These are phyloP conservation scores for Collybiopsis luxurians DNA, from an alignment of 768 basidiomycete genomes.

Conservation along the genomic window DNA sequence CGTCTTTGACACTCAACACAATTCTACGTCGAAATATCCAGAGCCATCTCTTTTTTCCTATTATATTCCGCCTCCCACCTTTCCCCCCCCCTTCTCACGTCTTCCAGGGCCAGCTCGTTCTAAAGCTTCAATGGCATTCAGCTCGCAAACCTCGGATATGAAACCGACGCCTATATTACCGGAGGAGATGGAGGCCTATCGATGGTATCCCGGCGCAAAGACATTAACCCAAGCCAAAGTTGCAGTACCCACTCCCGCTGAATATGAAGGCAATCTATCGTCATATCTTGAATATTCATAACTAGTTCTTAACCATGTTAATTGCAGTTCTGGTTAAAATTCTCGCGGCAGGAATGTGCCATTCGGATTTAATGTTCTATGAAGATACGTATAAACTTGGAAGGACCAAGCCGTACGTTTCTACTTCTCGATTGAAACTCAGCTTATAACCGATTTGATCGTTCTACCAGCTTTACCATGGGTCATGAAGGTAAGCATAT, in stretches of 20 bases:
- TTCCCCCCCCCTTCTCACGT: too few relatives aligned
- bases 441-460: not conserved
- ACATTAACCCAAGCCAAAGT: not conserved
- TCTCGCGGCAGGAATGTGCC: conserved; percentile 2
- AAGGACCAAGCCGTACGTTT: not conserved
- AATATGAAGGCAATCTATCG: not conserved
- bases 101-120: too few relatives aligned
- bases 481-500: conserved; percentile 8
- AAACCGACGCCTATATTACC: not conserved
- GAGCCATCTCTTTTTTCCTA: too few relatives aligned
- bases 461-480: not conserved
- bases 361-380: conserved; percentile 4
- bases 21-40: too few relatives aligned
- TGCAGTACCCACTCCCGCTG: not conserved
- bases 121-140: too few relatives aligned
- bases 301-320: not conserved
- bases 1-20: too few relatives aligned
- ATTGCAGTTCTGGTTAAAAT: conserved; percentile 1
- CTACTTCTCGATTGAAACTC: not conserved
- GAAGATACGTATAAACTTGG: not conserved
- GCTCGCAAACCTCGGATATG: too few relatives aligned
- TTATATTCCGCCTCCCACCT: too few relatives aligned
- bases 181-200: conserved; percentile 1
- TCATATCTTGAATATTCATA: not conserved
- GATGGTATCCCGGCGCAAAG: conserved; percentile 1